These are phyloP conservation scores for Plasmodium billcollinsi DNA, from an alignment of 169 alveolate species.

Conservation along the genomic window DNA sequence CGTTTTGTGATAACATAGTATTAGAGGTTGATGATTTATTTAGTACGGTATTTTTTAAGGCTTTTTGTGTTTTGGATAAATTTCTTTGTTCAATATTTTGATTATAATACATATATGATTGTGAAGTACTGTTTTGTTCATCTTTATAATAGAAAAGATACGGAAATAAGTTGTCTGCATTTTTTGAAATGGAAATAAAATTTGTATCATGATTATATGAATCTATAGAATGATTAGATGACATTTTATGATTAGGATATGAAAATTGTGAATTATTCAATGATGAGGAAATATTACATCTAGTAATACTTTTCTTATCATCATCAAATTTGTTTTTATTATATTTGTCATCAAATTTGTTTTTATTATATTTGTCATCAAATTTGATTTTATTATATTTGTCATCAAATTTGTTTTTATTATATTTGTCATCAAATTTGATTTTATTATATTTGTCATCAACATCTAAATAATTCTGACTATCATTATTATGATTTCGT, in stretches of 20 bases:
- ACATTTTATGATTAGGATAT: not conserved
- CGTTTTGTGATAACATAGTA: not conserved
- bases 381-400: not conserved
- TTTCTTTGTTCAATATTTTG: not conserved
- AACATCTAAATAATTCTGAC: not conserved
- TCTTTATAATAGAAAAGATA: slow-evolving; percentile 12
- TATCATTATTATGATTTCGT: not conserved
- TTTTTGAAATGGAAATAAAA: slow-evolving; percentile 1
- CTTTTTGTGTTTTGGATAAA: not conserved
- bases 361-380: not conserved
- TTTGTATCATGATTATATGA: not conserved
- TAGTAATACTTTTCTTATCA: not conserved
- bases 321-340: not conserved
- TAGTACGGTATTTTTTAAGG: not conserved
- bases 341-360: not conserved
- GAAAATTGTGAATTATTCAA: slow-evolving; percentile 1
- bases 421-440: not conserved
- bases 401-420: not conserved
- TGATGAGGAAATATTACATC: not conserved
- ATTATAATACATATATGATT: slow-evolving; percentile 1
- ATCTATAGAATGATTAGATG: not conserved
- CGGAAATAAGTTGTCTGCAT: slow-evolving; percentile 6
- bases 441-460: not conserved
- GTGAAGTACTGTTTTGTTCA: not conserved
- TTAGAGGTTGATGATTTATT: not conserved